Percentiles rank a stretch among this genome's conserved stretches.
These are phyloP conservation scores for Funneliformis mosseae DNA, from an alignment of 192 early-diverging fungal genomes.

Conservation along the genomic window DNA sequence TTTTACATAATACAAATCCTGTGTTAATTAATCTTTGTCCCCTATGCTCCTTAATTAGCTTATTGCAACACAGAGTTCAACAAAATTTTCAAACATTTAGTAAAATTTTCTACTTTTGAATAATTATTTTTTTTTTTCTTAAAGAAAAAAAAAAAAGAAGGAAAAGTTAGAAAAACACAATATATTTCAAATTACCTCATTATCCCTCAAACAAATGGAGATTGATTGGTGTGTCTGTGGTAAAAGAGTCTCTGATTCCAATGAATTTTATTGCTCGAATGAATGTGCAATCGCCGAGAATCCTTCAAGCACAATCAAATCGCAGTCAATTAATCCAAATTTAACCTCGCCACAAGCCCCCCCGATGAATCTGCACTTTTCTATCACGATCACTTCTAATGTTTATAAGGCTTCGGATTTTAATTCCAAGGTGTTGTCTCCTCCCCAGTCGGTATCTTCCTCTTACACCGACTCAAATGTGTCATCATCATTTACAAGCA, in stretches of 20 bases:
- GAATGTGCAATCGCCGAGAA: background rate
- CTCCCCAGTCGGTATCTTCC: background rate
- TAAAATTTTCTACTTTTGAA: no score
- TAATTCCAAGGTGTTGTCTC: background rate
- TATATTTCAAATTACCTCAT: background rate
- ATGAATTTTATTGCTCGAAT: background rate
- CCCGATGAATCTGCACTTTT: background rate
- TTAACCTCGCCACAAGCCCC: background rate
- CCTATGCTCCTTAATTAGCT: no score
- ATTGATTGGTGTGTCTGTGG: background rate
- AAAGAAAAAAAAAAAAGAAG: no score
- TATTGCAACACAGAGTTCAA: no score
- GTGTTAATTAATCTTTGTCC: no score
- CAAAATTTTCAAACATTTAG: no score
- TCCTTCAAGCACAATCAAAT: background rate
- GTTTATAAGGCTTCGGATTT: background rate
- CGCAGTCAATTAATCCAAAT: background rate
- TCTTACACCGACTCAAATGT: background rate
- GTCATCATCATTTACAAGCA: background rate
- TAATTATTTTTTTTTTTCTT: no score
- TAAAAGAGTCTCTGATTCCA: background rate
- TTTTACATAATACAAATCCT: no score
- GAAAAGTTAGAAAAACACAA: no score
- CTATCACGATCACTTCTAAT: background rate
- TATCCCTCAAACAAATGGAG: background rate